Evolutionary conservation across 2,329 filamentous ascomycete genomes (phyloP), one percentile per base, ranked within the genome.

Genomic region (Didymella exigua): DNA sequence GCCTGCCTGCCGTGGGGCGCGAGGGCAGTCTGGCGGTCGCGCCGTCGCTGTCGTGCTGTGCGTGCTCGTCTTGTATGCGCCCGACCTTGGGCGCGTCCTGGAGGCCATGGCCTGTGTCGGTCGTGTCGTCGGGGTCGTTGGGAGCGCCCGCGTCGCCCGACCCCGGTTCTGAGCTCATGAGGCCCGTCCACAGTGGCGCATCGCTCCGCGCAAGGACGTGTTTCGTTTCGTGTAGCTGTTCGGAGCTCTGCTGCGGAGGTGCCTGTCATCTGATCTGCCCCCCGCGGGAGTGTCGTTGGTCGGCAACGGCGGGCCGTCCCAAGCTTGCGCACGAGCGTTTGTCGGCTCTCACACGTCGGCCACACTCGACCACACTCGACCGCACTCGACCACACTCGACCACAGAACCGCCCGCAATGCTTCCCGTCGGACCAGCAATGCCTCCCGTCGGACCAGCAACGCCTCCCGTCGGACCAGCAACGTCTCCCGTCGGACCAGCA

Each of bases 101-200:
- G 50, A 80, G 81, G 58, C 81, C 77, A 50, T 84, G 82, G 68
- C 75, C 64, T 52, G 75, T 66, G 54, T 77, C 70, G 60, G 77
- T 49, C 23, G 49, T 52, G 24, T 60, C 57, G 41, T 57, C 58
- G 30, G 63, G 77, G 70, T 83, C 79, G 72, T 86, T 81, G 74
- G 79, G 78, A 78, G 78, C 83, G 78, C 84, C 83, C 76, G 82
- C 81, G 74, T 85, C 80, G 76, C 78, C 84, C 79, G 83, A 83
- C 79, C 81, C 81, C 76, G 81, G 81, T 81, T 81, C 84, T 80
- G 84, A 86, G 85, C 85, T 89, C 87, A 90, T 90, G 80, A 80
- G 83, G 81, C 75, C 76, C 71, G 73, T 72, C 67, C 71, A 69
- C 68, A 72, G 75, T 76, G 76, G 73, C 75, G 77, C 83, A 85